Conservation (phyloP, 306 rosid genomes). For the Quercus engelmannii region DNA sequence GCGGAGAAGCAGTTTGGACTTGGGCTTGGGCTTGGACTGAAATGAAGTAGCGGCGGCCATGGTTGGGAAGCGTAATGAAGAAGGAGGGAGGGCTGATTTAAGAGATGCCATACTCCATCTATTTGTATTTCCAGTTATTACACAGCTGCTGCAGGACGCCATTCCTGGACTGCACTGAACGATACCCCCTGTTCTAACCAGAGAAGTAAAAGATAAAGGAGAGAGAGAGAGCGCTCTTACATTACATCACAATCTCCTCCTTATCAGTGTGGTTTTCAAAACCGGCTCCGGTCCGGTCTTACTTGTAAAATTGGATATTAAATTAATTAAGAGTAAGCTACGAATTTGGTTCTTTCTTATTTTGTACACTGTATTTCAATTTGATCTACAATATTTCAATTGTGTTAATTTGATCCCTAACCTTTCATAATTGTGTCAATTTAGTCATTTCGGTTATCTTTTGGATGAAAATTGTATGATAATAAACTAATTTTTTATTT, state of each 20-base stretch:
- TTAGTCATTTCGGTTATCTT: too few species aligned
- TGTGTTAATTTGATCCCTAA: fast-evolving
- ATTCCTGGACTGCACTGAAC: not conserved
- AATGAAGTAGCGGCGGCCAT: slow-evolving; percentile 4
- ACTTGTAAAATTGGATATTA: too few species aligned
- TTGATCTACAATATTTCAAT: fast-evolving
- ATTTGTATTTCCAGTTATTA: slow-evolving; percentile 22
- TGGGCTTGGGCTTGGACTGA: slow-evolving; percentile 30
- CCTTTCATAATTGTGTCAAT: fast-evolving
- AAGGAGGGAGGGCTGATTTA: slow-evolving; percentile 37
- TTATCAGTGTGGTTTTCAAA: too few species aligned
- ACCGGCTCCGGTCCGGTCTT: too few species aligned
- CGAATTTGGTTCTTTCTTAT: too few species aligned
- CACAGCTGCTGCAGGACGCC: slow-evolving; percentile 29
- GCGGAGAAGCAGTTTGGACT: slow-evolving; percentile 34
- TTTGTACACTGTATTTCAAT: fast-evolving
- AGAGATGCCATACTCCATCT: slow-evolving; percentile 68
- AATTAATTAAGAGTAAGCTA: too few species aligned
- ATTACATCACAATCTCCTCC: too few species aligned
- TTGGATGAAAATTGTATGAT: too few species aligned
- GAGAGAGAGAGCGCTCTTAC: not conserved
- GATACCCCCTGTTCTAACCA: not conserved
- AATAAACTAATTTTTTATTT: too few species aligned
- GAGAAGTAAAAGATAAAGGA: not conserved
- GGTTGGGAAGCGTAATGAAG: slow-evolving; percentile 26